A percentile compares a stretch with the other conserved stretches of the same genome.
phyloP scores from a whole-genome alignment of 306 rosid genomes.

The Benincasa hispida region DNA sequence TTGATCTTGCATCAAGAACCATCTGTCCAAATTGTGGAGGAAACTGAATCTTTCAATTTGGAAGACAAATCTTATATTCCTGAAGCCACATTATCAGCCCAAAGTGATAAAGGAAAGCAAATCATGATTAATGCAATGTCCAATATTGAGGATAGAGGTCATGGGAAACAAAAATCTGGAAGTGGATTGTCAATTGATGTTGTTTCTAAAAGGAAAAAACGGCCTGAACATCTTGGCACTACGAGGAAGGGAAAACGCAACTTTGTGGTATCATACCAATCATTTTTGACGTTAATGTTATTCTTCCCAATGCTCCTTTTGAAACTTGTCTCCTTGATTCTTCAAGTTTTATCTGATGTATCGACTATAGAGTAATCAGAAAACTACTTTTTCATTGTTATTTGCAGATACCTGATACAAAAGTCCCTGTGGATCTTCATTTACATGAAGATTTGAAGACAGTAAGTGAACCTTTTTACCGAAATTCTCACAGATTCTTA shows the following conservation, averaged over 20 bases:
- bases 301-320: not conserved
- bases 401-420: not conserved
- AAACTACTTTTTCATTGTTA: not conserved
- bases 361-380: not conserved
- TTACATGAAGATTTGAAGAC: slow-evolving; percentile 26
- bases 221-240: slow-evolving; percentile 23
- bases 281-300: not conserved
- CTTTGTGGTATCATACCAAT: slow-evolving; percentile 34
- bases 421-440: not conserved
- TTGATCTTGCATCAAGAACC: slow-evolving; percentile 35
- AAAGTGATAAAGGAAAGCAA: slow-evolving; percentile 33
- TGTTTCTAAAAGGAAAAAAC: slow-evolving; percentile 38
- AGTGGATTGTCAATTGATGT: slow-evolving; percentile 25
- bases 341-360: not conserved
- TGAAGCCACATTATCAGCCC: slow-evolving; percentile 51
- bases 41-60: slow-evolving; percentile 25
- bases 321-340: not conserved
- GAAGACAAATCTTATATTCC: slow-evolving; percentile 45
- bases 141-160: slow-evolving; percentile 29
- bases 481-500: not conserved
- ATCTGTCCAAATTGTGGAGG: slow-evolving; percentile 57
- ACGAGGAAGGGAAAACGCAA: slow-evolving; percentile 51
- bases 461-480: slow-evolving; percentile 24
- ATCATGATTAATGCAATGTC: slow-evolving; percentile 21
- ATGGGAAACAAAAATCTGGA: slow-evolving; percentile 52